Evolutionary conservation across 306 rosid genomes (phyloP), one percentile per base, ranked within the genome.

Genomic region (Prunus fruticosa): DNA sequence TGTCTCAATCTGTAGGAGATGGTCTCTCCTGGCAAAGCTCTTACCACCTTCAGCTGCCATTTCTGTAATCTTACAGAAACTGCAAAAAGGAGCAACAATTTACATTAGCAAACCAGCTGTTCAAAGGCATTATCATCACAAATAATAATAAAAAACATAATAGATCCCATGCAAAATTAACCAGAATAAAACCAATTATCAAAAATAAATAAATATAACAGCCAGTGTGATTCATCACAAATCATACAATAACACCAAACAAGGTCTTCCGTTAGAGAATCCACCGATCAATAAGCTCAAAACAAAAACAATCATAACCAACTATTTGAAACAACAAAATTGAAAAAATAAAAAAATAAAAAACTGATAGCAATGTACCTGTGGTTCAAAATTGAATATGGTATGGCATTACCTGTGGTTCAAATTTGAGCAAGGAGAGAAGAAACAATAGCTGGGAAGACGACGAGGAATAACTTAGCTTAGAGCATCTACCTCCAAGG

Each of bases 21-120:
- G 87, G 65, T 95, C 97, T 76, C 98, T 77, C 69, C 97, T 86
- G 3, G 93, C 95, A 46, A 86, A 90, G 64, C 93, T 92, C 81
- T 80, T 92, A 16, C 85, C 92, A 78, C 85, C 79, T 67, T 91
- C 96, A 1, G 86, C 64, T 3, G 98, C 88, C 97, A 95, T 95
- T 6, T 78, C 89, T 1, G 79, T 14, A 23, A 78, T 53, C 32
- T 78, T 74, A 58, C 83, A 80, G 79, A 82, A 84, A 81, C 93
- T 90, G 88, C 78, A 70, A 8, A 60, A 12, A 32, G 15, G 5
- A 5, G 12, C 8, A 46, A 68, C n/a, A 25, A 12, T n/a, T 41
- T 34, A 2, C 52, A 66, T 11, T 2, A 41, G 15, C 20, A 43
- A 38, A 38, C 25, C 52, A 4, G 28, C 8, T 2, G 4, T n/a